Percentiles rank a stretch among this genome's conserved stretches.
These are phyloP conservation scores for Orbilia blumenaviensis DNA, from an alignment of 2,329 filamentous ascomycete genomes.

Conservation along the genomic window DNA sequence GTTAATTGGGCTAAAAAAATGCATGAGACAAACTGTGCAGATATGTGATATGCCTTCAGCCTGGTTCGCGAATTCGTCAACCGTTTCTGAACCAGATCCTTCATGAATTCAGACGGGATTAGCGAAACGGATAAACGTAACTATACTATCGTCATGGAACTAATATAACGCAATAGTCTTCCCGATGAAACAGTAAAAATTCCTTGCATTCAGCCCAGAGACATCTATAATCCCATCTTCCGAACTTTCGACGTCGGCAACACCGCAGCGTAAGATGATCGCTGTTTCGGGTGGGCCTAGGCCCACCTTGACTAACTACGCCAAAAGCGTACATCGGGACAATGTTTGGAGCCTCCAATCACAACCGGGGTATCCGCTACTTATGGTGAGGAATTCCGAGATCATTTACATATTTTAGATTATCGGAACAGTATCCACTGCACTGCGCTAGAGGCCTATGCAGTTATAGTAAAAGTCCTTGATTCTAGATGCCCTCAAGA, in stretches of 20 bases:
- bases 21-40: background rate
- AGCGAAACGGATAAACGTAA: background rate
- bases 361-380: slow-evolving; percentile 20
- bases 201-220: background rate
- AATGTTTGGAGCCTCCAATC: background rate
- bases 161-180: no score
- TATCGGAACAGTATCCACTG: no score
- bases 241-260: slow-evolving; percentile 10
- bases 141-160: no score
- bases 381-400: background rate
- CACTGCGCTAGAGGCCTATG: no score
- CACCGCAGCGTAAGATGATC: background rate
- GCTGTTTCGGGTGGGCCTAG: background rate
- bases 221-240: background rate
- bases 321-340: slow-evolving; percentile 24
- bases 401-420: background rate
- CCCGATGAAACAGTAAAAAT: background rate
- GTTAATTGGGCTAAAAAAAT: no score
- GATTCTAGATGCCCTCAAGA: no score
- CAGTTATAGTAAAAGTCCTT: no score
- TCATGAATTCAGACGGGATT: background rate
- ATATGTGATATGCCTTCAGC: background rate
- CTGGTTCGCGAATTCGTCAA: background rate
- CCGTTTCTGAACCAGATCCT: background rate
- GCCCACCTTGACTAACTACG: background rate